Conservation (phyloP, 257 asterid genomes). For the Solanum lignicaule region DNA sequence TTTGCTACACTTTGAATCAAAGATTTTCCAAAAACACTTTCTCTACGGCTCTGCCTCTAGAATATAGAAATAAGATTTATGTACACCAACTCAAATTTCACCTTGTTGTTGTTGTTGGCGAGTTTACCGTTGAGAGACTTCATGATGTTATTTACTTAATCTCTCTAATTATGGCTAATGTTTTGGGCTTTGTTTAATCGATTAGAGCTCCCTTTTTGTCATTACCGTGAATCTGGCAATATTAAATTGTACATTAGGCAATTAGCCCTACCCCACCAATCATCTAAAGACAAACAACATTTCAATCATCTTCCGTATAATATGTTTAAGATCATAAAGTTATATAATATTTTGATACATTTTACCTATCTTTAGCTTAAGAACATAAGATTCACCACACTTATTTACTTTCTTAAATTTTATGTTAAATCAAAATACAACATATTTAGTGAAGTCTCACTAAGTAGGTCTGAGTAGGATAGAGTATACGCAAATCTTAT, state of each 20-base stretch:
- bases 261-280: background rate
- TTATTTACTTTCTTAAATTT: too few relatives aligned
- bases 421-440: accelerated
- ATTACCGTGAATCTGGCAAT: background rate
- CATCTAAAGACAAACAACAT: constrained; percentile 16
- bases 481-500: accelerated
- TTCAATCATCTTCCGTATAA: background rate
- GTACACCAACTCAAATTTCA: too few relatives aligned
- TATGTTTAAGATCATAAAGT: too few relatives aligned
- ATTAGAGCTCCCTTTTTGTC: background rate
- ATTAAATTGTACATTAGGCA: background rate
- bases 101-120: background rate
- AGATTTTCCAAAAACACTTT: too few relatives aligned
- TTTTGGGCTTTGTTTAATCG: background rate
- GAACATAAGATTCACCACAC: accelerated
- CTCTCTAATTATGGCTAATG: background rate
- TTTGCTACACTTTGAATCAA: accelerated
- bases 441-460: too few relatives aligned
- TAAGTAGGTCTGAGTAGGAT: accelerated
- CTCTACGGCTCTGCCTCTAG: too few relatives aligned
- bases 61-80: too few relatives aligned
- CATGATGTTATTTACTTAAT: background rate
- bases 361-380: accelerated
- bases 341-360: too few relatives aligned
- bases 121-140: background rate